Conservation (phyloP, 345 rosid genomes). For the Schrenkiella parvula region DNA sequence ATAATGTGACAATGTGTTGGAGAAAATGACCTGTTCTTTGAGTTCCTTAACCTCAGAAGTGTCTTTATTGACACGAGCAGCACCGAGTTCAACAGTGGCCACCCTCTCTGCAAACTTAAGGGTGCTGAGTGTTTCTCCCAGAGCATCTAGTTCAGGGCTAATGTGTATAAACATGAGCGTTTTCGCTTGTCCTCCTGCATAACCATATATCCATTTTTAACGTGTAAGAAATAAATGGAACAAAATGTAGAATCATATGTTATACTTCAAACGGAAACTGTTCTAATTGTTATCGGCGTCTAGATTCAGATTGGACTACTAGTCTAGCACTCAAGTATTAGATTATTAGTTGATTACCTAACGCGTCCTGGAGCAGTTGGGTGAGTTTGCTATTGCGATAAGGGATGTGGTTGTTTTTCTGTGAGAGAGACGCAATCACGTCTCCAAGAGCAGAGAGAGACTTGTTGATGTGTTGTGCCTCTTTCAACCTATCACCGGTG, state of each 20-base stretch:
- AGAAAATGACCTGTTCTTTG: slow-evolving; percentile 63
- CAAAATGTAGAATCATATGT: background rate
- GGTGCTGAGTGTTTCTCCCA: slow-evolving; percentile 82
- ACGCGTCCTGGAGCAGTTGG: slow-evolving; percentile 90
- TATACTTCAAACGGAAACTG: background rate
- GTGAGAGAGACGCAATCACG: slow-evolving; percentile 86
- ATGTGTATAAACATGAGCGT: slow-evolving; percentile 97
- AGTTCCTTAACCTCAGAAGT: slow-evolving; percentile 76
- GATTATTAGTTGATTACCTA: slow-evolving; percentile 68
- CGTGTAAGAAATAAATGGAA: background rate
- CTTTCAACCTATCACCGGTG: slow-evolving; percentile 86
- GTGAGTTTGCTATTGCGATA: slow-evolving; percentile 95
- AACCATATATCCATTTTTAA: slow-evolving; percentile 14
- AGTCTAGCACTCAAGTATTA: background rate
- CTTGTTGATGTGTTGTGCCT: slow-evolving; percentile 84
- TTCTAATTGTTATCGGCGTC: background rate
- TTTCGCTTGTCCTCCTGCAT: slow-evolving; percentile 92
- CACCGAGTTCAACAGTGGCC: slow-evolving; percentile 89
- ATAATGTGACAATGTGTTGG: background rate
- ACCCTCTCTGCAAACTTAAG: slow-evolving; percentile 97
- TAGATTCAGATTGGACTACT: background rate
- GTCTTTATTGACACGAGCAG: slow-evolving; percentile 84
- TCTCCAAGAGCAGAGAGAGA: slow-evolving; percentile 95
- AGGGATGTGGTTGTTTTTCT: slow-evolving; percentile 81
- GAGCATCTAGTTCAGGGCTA: slow-evolving; percentile 77